These are phyloP conservation scores for Barnettozyma hawaiiensis DNA, from an alignment of 1,139 yeast genomes.

Conservation along the genomic window DNA sequence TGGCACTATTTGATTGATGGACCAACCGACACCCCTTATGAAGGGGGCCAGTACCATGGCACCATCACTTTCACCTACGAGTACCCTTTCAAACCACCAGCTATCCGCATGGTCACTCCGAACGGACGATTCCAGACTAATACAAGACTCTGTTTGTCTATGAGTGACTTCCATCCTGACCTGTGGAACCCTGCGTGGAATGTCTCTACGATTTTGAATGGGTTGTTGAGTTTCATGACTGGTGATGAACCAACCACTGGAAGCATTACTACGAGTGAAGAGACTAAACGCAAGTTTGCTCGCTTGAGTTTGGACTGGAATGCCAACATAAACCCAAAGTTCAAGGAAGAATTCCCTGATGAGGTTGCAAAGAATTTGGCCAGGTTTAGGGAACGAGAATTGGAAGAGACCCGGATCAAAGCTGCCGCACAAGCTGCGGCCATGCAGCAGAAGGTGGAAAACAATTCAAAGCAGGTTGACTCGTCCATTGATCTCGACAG, in stretches of 20 bases:
- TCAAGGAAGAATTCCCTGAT: slow-evolving; percentile 64
- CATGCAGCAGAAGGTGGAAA: slow-evolving; percentile 4
- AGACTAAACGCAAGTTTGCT: slow-evolving; percentile 41
- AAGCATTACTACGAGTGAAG: slow-evolving; percentile 48
- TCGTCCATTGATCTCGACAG: slow-evolving; percentile 27
- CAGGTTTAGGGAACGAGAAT: slow-evolving; percentile 21
- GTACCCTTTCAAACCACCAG: slow-evolving; percentile 90
- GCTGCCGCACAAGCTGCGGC: neutral
- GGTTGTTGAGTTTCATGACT: slow-evolving; percentile 82
- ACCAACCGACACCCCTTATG: slow-evolving; percentile 82
- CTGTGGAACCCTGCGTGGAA: slow-evolving; percentile 97
- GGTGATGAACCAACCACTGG: slow-evolving; percentile 55
- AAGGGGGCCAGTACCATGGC: slow-evolving; percentile 87
- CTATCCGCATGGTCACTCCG: slow-evolving; percentile 86
- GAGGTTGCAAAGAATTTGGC: slow-evolving; percentile 43
- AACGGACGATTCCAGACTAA: slow-evolving; percentile 74
- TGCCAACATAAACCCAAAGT: slow-evolving; percentile 41
- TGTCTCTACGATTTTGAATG: slow-evolving; percentile 79
- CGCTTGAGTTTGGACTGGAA: slow-evolving; percentile 62
- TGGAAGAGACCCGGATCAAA: slow-evolving; percentile 12
- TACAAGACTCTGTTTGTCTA: slow-evolving; percentile 75
- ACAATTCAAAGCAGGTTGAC: neutral
- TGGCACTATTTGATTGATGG: slow-evolving; percentile 53
- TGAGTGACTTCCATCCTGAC: slow-evolving; percentile 92
- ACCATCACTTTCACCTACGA: slow-evolving; percentile 76